Conservation (phyloP, 805 yeast genomes). For the Monosporozyma servazzii region DNA sequence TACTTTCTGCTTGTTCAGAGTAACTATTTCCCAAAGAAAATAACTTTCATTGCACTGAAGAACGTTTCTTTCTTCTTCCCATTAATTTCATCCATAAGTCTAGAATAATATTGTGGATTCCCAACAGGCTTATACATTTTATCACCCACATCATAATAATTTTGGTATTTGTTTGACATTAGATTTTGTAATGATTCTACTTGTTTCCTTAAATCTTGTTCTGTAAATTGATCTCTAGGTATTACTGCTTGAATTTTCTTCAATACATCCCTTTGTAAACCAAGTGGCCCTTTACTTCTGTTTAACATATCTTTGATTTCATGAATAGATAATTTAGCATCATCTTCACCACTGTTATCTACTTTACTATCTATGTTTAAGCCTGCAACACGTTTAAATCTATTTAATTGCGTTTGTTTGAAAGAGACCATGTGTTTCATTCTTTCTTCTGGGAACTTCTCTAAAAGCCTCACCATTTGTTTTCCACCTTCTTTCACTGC, state of each 20-base stretch:
- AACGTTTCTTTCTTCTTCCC: constrained; percentile 64
- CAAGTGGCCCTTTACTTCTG: constrained; percentile 33
- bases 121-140: constrained; percentile 75
- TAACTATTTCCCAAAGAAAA: constrained; percentile 56
- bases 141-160: constrained; percentile 54
- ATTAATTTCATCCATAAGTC: constrained; percentile 59
- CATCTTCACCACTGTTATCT: constrained; percentile 30
- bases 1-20: no score
- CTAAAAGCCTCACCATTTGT: constrained; percentile 47
- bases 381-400: constrained; percentile 46
- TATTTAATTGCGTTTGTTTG: constrained; percentile 53
- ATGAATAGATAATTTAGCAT: constrained; percentile 33
- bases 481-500: constrained; percentile 42
- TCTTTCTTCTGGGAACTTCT: constrained; percentile 59
- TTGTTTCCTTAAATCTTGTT: constrained; percentile 42
- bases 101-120: constrained; percentile 66
- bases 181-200: constrained; percentile 48
- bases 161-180: constrained; percentile 50
- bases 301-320: constrained; percentile 33
- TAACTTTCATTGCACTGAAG: constrained; percentile 60
- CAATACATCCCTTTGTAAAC: constrained; percentile 40
- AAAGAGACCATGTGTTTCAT: constrained; percentile 62
- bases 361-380: constrained; percentile 22
- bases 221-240: constrained; percentile 43
- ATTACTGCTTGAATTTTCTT: constrained; percentile 34